A percentile compares a stretch with the other conserved stretches of the same genome.
Conservation (phyloP, 1,139 yeast genomes). For the Blastobotrys ciferrii region DNA sequence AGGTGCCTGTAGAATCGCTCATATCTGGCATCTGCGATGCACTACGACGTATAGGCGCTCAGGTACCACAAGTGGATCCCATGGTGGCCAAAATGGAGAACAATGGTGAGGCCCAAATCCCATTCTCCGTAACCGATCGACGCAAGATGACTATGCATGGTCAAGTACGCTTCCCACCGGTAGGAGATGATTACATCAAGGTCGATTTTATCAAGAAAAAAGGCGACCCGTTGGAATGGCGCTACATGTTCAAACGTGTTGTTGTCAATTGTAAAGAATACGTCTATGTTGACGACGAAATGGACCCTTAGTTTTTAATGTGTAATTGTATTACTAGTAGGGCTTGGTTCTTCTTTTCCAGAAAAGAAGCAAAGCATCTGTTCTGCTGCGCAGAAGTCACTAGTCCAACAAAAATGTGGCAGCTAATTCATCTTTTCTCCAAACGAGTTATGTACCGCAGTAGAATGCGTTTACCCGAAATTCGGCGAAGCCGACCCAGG, state of each 20-base stretch:
- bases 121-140: constrained; percentile 47
- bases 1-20: constrained; percentile 44
- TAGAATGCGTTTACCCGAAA: too few species aligned
- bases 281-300: constrained; percentile 33
- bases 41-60: constrained; percentile 43
- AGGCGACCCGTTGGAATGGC: constrained; percentile 71
- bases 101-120: constrained; percentile 32
- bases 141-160: constrained; percentile 50
- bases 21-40: constrained; percentile 43
- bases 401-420: too few species aligned
- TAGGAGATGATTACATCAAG: constrained; percentile 32
- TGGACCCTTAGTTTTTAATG: constrained; percentile 5
- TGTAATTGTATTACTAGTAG: too few species aligned
- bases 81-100: constrained; percentile 19
- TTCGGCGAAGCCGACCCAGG: too few species aligned
- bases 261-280: constrained; percentile 54
- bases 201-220: constrained; percentile 52
- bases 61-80: constrained; percentile 23
- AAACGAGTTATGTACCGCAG: too few species aligned
- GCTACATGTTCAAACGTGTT: constrained; percentile 55
- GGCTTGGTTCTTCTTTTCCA: too few species aligned
- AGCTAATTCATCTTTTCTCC: too few species aligned
- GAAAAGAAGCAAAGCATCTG: too few species aligned
- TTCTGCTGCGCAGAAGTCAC: too few species aligned
- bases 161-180: constrained; percentile 42